Base-by-base conservation (phyloP, 495 filamentous ascomycete genomes). In the Podospora anserina region DNA sequence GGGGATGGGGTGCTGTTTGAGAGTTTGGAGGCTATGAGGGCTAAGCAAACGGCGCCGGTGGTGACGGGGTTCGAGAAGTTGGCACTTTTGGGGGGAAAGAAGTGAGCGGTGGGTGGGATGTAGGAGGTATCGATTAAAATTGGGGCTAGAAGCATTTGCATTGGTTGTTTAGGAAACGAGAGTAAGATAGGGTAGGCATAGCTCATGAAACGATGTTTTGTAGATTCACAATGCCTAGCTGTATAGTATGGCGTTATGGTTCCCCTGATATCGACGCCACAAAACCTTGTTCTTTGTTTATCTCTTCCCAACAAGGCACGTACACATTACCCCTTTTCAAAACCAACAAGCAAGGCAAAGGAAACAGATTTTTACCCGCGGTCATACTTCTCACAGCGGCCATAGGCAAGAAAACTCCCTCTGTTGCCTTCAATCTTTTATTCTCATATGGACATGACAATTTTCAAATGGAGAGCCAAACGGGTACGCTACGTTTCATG, bases 1-100 rank as follows among this genome's bases (percentile, higher is more conserved):
- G 84, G 83, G 4, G 84, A 86, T 63, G 82, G 78, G 4, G 86
- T 87, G 2, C 71, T 87, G 4, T 78, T 74, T 34, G 84, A 86
- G 61, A 83, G 76, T 39, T 68, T 87, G 49, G 80, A 82, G 70
- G 82, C 81, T 6, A 77, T 74, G 70, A 80, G 78, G 74, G 67
- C 73, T 64, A 76, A 74, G 65, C 82, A 82, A 74, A 79, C 81
- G 56, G 74, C 82, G 32, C 85, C 85, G 60, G 71, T 78, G 32
- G 77, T 87, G 20, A 75, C 70, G 63, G 76, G 69, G 5, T 80
- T 87, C 70, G 80, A 81, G 72, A 87, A 81, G 75, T 80, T 91
- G 58, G 82, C 84, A 59, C 66, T 78, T 67, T 56, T 77, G n/a
- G 76, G 76, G 54, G 74, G 72, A 63, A 69, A 66, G 65, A 69